Conservation (phyloP, 2,329 filamentous ascomycete genomes). For the Talaromyces amestolkiae region DNA sequence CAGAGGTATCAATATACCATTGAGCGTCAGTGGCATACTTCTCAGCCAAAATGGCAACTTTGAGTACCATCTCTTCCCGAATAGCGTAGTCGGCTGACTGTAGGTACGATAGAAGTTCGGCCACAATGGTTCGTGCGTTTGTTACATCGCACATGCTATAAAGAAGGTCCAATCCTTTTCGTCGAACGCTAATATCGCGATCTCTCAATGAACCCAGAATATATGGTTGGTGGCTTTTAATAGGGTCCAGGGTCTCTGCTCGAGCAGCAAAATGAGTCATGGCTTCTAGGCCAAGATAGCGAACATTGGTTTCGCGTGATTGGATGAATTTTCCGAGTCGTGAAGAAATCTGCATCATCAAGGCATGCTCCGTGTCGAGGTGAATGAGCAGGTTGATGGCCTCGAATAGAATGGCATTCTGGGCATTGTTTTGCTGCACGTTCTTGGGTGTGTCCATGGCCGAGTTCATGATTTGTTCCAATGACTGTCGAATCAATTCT, state of each 20-base stretch:
- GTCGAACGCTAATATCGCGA: conserved; percentile 91
- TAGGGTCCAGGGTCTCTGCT: conserved; percentile 89
- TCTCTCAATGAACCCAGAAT: conserved; percentile 93
- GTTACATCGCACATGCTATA: conserved; percentile 99
- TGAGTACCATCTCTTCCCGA: conserved; percentile 97
- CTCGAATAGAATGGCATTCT: conserved; percentile 96
- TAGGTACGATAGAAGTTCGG: conserved; percentile 88
- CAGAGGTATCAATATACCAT: conserved; percentile 98
- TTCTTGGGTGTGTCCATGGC: conserved; percentile 96
- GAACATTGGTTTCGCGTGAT: conserved; percentile 93
- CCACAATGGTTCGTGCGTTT: conserved; percentile 92
- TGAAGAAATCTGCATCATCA: conserved; percentile 94
- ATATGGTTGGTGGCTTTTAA: conserved; percentile 96
- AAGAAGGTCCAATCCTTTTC: conserved; percentile 90
- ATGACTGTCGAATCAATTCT: conserved; percentile 83
- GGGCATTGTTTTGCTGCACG: conserved; percentile 98
- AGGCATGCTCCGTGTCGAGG: conserved; percentile 85
- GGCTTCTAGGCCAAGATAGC: conserved; percentile 91
- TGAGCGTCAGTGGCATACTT: conserved; percentile 98
- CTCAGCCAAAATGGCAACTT: conserved; percentile 96
- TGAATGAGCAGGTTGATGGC: conserved; percentile 98
- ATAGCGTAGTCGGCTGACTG: conserved; percentile 98
- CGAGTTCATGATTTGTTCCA: conserved; percentile 86
- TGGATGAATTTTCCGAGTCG: conserved; percentile 93
- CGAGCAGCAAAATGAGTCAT: conserved; percentile 97